A percentile compares a stretch with the other conserved stretches of the same genome.
phyloP scores from a whole-genome alignment of 164 flowering plant species.

The Litsea cubeba region DNA sequence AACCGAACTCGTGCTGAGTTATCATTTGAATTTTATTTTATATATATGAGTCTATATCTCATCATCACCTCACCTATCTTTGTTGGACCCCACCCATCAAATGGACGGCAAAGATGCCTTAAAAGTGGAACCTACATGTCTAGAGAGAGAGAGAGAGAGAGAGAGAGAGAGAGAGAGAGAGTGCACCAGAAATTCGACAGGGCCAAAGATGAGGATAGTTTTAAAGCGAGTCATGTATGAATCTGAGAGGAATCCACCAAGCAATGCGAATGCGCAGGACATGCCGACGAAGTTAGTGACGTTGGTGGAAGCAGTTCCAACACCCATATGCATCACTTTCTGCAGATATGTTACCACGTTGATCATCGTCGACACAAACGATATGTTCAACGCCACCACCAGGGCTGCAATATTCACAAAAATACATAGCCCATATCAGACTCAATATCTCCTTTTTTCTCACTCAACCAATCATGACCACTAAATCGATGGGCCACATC shows the following conservation, averaged over 20 bases:
- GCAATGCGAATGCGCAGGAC: conserved; percentile 12
- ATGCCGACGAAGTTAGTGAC: conserved; percentile 22
- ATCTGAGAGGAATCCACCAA: conserved; percentile 23
- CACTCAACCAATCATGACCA: neutral
- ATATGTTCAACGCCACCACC: conserved; percentile 9
- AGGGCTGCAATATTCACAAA: conserved; percentile 4
- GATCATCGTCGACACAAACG: conserved; percentile 9
- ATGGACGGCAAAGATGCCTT: no score
- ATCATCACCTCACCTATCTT: no score
- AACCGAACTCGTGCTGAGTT: no score
- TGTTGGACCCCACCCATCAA: no score
- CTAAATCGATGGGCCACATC: neutral
- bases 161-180: conserved; percentile 11
- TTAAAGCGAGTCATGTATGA: conserved; percentile 22
- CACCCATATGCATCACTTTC: conserved; percentile 15
- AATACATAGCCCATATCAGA: neutral
- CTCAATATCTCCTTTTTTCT: neutral
- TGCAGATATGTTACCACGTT: conserved; percentile 16
- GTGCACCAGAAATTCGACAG: conserved; percentile 16
- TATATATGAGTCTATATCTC: no score
- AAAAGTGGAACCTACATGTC: neutral
- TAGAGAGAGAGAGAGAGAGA: neutral
- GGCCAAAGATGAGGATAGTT: conserved; percentile 17
- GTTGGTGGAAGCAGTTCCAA: conserved; percentile 16
- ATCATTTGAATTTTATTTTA: no score